These are phyloP conservation scores for Tritrichomonas musculus DNA, from an alignment of 208 protist genomes.

Conservation along the genomic window DNA sequence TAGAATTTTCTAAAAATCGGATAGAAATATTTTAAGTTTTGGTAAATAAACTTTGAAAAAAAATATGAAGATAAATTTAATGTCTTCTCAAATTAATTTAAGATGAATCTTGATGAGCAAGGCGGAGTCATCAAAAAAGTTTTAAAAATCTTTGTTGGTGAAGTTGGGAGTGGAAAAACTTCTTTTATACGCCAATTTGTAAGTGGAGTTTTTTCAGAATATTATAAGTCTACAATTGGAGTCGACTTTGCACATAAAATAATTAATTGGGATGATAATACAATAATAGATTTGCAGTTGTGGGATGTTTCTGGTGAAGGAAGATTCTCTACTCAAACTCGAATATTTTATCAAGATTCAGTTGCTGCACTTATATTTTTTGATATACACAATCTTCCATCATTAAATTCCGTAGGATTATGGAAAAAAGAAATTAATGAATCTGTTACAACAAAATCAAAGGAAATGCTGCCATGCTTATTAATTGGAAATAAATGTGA, in stretches of 20 bases:
- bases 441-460: background rate
- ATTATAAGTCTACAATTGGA: constrained; percentile 7
- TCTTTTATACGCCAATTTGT: constrained; percentile 4
- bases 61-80: no score
- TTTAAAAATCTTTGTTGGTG: constrained; percentile 29
- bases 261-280: background rate
- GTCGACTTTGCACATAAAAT: constrained; percentile 30
- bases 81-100: no score
- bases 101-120: no score
- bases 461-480: background rate
- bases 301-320: constrained; percentile 35
- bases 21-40: no score
- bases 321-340: background rate
- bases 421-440: constrained; percentile 35
- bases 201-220: background rate
- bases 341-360: constrained; percentile 15
- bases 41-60: no score
- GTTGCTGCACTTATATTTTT: constrained; percentile 20
- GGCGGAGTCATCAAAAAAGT: no score
- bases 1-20: no score
- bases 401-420: background rate
- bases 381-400: background rate
- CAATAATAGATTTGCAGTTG: background rate
- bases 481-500: constrained; percentile 18
- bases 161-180: constrained; percentile 25